Conservation (phyloP, 257 asterid genomes). For the Nicotiana benthamiana region DNA sequence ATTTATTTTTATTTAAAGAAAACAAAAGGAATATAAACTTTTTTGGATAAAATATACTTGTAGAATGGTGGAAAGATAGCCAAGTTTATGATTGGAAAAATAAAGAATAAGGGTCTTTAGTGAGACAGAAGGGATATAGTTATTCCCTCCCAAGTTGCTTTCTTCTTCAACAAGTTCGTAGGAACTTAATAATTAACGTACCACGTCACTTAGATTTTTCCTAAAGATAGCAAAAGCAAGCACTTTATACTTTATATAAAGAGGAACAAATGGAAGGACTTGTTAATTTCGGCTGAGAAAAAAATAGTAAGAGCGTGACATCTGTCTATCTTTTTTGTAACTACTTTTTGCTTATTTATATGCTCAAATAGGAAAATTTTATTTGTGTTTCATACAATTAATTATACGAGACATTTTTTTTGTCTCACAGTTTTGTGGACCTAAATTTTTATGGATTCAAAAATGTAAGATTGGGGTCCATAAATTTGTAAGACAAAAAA, state of each 20-base stretch:
- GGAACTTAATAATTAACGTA: neutral
- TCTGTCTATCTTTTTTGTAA: neutral
- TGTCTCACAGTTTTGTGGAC: no score
- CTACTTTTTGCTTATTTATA: no score
- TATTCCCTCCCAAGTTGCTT: neutral
- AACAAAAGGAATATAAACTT: neutral
- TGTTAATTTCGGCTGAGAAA: neutral
- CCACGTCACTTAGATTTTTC: neutral
- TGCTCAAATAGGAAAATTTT: no score
- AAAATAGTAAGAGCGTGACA: neutral
- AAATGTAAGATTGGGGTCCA: no score
- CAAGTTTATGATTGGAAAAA: neutral
- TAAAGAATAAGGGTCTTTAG: neutral
- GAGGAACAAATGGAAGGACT: neutral
- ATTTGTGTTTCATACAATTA: no score
- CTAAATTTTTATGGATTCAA: no score
- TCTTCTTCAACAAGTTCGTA: neutral
- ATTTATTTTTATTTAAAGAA: neutral
- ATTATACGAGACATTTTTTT: no score
- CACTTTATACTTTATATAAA: neutral
- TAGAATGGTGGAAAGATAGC: neutral
- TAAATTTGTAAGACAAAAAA: no score
- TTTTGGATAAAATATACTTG: neutral
- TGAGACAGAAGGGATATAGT: conserved; percentile 3
- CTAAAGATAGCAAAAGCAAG: neutral